phyloP scores from a whole-genome alignment of 2,329 filamentous ascomycete genomes.

The Parastagonospora avenae region DNA sequence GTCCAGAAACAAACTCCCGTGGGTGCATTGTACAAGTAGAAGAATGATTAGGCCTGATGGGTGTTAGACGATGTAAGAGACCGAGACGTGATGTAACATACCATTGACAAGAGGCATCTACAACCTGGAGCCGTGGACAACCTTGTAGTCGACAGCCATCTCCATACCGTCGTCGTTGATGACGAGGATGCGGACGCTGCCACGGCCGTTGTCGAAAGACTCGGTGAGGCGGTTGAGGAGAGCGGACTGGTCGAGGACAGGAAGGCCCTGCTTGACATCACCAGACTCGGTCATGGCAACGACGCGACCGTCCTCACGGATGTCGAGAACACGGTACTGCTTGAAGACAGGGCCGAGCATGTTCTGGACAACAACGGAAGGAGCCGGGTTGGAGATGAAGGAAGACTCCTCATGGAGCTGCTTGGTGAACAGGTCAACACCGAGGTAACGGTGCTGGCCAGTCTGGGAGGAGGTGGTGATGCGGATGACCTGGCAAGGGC shows the following conservation, averaged over 20 bases:
- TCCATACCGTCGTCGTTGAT: slow-evolving; percentile 92
- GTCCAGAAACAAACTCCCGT: slow-evolving; percentile 41
- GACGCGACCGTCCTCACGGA: slow-evolving; percentile 79
- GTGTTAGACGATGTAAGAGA: slow-evolving; percentile 16
- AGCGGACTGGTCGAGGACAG: slow-evolving; percentile 93
- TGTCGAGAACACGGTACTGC: slow-evolving; percentile 99
- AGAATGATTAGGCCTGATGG: slow-evolving; percentile 33
- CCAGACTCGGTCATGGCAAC: slow-evolving; percentile 99
- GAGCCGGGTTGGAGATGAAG: slow-evolving; percentile 95
- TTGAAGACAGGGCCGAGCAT: slow-evolving; percentile 99
- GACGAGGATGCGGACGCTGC: slow-evolving; percentile 92
- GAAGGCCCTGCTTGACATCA: slow-evolving; percentile 94
- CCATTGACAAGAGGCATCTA: slow-evolving; percentile 51
- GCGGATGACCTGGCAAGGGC: slow-evolving; percentile 99
- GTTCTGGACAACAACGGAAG: slow-evolving; percentile 97
- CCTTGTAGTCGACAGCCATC: slow-evolving; percentile 98
- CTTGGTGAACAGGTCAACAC: slow-evolving; percentile 99
- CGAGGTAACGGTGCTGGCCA: slow-evolving; percentile 99
- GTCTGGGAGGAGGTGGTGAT: slow-evolving; percentile 98
- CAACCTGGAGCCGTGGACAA: slow-evolving; percentile 79
- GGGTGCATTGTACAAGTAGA: slow-evolving; percentile 37
- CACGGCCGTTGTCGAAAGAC: slow-evolving; percentile 89
- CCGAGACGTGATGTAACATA: slow-evolving; percentile 16
- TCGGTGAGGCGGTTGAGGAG: slow-evolving; percentile 80
- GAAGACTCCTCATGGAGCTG: slow-evolving; percentile 98